Percentiles rank a stretch among this genome's conserved stretches.
Conservation (phyloP, 441 rosid genomes). For the Hura crepitans region DNA sequence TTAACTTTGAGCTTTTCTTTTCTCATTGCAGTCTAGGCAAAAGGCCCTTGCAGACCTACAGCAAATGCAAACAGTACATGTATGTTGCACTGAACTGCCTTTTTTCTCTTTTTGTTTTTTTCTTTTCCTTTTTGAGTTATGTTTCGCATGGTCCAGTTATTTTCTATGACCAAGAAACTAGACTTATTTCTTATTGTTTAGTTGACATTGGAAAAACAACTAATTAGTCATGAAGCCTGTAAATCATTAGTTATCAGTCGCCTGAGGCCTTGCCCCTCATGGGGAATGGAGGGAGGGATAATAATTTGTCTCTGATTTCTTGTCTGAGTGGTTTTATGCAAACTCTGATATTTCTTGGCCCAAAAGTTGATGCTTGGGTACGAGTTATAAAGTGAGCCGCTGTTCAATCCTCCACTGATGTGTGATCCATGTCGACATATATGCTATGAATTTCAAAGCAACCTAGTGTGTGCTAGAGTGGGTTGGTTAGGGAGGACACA, state of each 20-base stretch:
- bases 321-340: too few species aligned
- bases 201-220: neutral
- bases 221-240: neutral
- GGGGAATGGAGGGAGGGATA: too few species aligned
- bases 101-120: neutral
- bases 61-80: constrained; percentile 66
- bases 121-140: neutral
- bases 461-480: neutral
- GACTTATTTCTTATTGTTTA: neutral
- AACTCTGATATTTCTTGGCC: too few species aligned
- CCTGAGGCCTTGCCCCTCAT: too few species aligned
- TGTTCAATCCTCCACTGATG: too few species aligned
- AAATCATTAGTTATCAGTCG: neutral
- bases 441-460: neutral
- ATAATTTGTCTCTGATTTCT: too few species aligned
- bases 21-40: constrained; percentile 76
- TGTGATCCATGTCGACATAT: neutral
- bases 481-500: neutral
- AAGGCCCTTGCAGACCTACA: constrained; percentile 77
- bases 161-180: neutral
- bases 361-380: too few species aligned
- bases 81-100: constrained; percentile 32
- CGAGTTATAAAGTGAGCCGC: too few species aligned
- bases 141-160: neutral
- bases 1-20: constrained; percentile 18